phyloP scores from a whole-genome alignment of 169 alveolate genomes.

The Plasmodium sp. region DNA sequence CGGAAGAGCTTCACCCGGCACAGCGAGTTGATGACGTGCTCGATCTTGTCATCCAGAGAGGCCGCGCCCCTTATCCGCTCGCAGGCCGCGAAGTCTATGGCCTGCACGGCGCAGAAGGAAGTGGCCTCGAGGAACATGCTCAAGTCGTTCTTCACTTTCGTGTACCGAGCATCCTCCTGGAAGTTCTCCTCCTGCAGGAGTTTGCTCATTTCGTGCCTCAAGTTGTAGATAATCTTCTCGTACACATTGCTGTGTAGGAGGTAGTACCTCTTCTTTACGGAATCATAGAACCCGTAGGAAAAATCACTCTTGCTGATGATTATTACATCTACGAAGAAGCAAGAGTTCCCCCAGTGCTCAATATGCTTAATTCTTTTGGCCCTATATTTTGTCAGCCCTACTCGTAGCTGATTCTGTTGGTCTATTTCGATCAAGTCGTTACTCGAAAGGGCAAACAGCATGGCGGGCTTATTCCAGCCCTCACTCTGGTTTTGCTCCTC shows the following conservation, averaged over 20 bases:
- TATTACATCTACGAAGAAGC: slow-evolving; percentile 66
- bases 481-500: slow-evolving; percentile 2
- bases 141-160: slow-evolving; percentile 42
- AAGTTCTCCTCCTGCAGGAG: slow-evolving; percentile 39
- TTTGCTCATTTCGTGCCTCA: slow-evolving; percentile 47
- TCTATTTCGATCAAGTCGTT: slow-evolving; percentile 47
- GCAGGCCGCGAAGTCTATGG: slow-evolving; percentile 46
- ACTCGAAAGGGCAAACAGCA: slow-evolving; percentile 29
- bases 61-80: slow-evolving; percentile 27
- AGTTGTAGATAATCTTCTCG: slow-evolving; percentile 46
- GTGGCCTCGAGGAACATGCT: slow-evolving; percentile 58
- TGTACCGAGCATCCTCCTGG: slow-evolving; percentile 21
- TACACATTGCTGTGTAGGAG: slow-evolving; percentile 35
- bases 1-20: slow-evolving; percentile 40
- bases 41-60: slow-evolving; percentile 17
- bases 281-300: slow-evolving; percentile 67
- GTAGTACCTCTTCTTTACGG: slow-evolving; percentile 3
- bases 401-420: slow-evolving; percentile 18
- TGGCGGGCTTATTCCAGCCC: not conserved
- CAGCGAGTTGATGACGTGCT: slow-evolving; percentile 44
- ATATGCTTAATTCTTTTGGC: slow-evolving; percentile 42
- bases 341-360: slow-evolving; percentile 37
- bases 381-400: slow-evolving; percentile 65
- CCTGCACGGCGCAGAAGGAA: slow-evolving; percentile 55
- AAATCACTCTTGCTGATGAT: slow-evolving; percentile 72